A percentile compares a stretch with the other conserved stretches of the same genome.
These are phyloP conservation scores for Suillus fuscotomentosus DNA, from an alignment of 768 basidiomycete genomes.

Conservation along the genomic window DNA sequence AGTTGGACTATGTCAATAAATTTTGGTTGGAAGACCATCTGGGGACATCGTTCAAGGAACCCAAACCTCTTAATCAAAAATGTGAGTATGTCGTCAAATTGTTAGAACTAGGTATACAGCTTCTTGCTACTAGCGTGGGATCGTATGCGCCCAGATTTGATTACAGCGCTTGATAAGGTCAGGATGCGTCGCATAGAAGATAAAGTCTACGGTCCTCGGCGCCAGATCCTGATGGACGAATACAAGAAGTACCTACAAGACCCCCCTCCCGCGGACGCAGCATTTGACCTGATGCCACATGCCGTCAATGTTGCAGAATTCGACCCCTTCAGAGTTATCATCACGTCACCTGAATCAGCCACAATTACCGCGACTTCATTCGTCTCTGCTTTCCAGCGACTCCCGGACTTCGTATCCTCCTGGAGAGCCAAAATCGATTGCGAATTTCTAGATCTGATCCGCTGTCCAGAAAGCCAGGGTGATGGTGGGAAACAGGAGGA, in stretches of 20 bases:
- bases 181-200: background rate
- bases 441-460: background rate
- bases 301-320: slow-evolving; percentile 1
- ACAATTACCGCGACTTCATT: background rate
- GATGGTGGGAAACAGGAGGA: background rate
- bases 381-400: slow-evolving; percentile 4
- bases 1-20: background rate
- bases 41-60: background rate
- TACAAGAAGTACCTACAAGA: background rate
- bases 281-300: slow-evolving; percentile 4
- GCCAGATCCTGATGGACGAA: background rate
- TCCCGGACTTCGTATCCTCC: slow-evolving; percentile 1
- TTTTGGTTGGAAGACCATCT: background rate
- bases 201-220: background rate
- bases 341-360: slow-evolving; percentile 1
- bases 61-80: background rate
- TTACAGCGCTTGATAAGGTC: background rate
- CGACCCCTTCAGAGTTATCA: background rate
- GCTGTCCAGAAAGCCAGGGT: background rate
- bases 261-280: background rate
- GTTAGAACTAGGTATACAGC: background rate
- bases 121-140: background rate
- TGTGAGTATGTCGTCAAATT: background rate
- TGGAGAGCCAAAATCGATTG: slow-evolving; percentile 2
- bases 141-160: background rate